These are phyloP conservation scores for Tuber microsphaerosporum DNA, from an alignment of 495 filamentous ascomycete genomes.

Conservation along the genomic window DNA sequence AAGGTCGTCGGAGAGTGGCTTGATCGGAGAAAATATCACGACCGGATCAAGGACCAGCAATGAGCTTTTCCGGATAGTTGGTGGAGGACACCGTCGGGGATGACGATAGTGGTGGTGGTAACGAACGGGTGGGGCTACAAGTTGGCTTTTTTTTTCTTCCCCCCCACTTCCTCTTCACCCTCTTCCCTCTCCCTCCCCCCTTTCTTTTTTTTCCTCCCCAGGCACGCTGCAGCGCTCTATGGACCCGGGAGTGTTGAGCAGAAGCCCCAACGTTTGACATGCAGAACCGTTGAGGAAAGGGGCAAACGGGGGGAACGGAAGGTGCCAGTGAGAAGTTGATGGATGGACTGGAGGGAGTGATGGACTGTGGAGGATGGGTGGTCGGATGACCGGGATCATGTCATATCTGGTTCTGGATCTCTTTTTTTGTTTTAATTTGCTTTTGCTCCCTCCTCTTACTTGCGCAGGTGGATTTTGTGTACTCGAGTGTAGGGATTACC, in stretches of 20 bases:
- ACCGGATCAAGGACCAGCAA: background rate
- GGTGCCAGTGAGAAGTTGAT: background rate
- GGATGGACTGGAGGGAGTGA: background rate
- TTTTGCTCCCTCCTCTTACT: too few species aligned
- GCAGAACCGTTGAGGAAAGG: background rate
- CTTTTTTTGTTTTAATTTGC: too few species aligned
- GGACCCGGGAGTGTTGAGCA: background rate
- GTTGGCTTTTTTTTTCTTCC: background rate
- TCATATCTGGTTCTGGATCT: too few species aligned
- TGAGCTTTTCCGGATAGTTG: background rate
- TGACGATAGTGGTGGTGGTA: background rate
- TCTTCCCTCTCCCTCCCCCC: background rate
- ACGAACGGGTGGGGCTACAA: background rate
- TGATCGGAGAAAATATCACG: background rate
- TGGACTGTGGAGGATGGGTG: background rate
- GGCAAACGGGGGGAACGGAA: background rate
- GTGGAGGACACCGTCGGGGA: background rate
- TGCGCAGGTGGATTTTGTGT: too few species aligned
- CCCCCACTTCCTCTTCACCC: background rate
- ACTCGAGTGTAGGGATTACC: too few species aligned
- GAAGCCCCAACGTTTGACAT: background rate
- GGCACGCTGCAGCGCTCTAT: background rate
- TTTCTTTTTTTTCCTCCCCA: background rate
- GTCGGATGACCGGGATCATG: too few species aligned
- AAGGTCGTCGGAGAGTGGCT: background rate